Percentiles rank a stretch among this genome's conserved stretches.
Evolutionary conservation across 345 rosid genomes (phyloP).

Genomic region (Alliaria petiolata): DNA sequence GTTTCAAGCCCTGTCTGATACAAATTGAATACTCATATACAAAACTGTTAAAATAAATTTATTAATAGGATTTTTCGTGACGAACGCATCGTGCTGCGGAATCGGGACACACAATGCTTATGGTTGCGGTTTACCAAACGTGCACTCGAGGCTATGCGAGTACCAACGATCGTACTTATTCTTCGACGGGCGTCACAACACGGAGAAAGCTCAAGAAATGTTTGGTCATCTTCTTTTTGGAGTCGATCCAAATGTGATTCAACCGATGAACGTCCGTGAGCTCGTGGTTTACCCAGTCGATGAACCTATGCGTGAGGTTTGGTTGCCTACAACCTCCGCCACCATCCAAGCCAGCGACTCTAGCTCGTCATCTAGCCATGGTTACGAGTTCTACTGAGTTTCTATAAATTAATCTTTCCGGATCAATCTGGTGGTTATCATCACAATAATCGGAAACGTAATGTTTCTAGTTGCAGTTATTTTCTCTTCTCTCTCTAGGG

Average conservation of each 20-base stretch:
- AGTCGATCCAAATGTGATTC: conserved; percentile 23
- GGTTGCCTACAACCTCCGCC: conserved; percentile 5
- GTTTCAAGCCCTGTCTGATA: background rate
- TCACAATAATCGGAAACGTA: background rate
- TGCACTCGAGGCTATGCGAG: conserved; percentile 25
- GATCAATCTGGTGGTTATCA: background rate
- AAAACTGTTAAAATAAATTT: background rate
- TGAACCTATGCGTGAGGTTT: conserved; percentile 25
- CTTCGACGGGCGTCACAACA: conserved; percentile 35
- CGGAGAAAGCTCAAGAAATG: conserved; percentile 29
- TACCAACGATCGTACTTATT: conserved; percentile 32
- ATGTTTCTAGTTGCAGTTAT: background rate
- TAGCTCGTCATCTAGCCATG: background rate
- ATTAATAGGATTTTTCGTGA: background rate
- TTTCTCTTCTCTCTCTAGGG: background rate
- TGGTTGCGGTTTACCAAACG: conserved; percentile 30
- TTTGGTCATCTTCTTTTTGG: conserved; percentile 30
- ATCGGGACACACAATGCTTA: conserved; percentile 29
- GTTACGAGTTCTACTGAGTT: conserved; percentile 18
- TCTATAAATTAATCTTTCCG: background rate
- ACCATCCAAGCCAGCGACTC: background rate
- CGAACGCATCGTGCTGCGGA: conserved; percentile 24
- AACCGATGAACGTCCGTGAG: conserved; percentile 31
- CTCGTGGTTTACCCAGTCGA: conserved; percentile 13
- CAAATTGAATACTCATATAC: background rate